These are phyloP conservation scores for Nemania sp. DNA, from an alignment of 2,329 filamentous ascomycete genomes.

Conservation along the genomic window DNA sequence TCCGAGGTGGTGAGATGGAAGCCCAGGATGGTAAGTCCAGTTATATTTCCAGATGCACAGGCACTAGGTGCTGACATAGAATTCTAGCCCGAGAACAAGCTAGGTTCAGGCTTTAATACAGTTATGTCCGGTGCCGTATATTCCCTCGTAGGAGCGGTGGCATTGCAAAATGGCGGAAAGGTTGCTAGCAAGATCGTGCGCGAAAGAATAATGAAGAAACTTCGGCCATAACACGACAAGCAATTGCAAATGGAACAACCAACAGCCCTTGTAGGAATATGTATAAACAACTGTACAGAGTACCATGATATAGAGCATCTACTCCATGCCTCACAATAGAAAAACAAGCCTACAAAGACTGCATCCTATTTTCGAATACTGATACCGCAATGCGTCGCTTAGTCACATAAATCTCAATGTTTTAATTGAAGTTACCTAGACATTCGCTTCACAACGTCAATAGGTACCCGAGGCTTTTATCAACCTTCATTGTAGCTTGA, in stretches of 20 bases:
- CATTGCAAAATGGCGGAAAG: constrained; percentile 86
- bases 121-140: constrained; percentile 83
- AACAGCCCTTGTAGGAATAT: constrained; percentile 40
- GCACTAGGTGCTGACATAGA: constrained; percentile 38
- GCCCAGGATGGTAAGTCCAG: constrained; percentile 77
- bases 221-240: constrained; percentile 41
- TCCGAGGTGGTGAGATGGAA: constrained; percentile 86
- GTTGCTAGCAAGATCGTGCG: constrained; percentile 79
- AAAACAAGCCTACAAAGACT: constrained; percentile 17
- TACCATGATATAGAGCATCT: constrained; percentile 41
- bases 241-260: not conserved
- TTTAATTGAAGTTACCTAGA: too few relatives aligned
- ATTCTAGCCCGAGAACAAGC: constrained; percentile 71
- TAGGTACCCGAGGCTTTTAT: not conserved
- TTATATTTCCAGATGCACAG: not conserved
- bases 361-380: not conserved
- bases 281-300: constrained; percentile 47
- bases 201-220: constrained; percentile 75
- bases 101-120: constrained; percentile 77
- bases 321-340: constrained; percentile 21
- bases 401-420: not conserved
- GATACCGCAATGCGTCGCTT: not conserved
- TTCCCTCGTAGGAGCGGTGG: constrained; percentile 87
- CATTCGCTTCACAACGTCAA: not conserved
- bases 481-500: not conserved